Evolutionary conservation across 352 stramenopile genomes (phyloP), one percentile per base, ranked within the genome.

Genomic region (Globisporangium abappressorium): DNA sequence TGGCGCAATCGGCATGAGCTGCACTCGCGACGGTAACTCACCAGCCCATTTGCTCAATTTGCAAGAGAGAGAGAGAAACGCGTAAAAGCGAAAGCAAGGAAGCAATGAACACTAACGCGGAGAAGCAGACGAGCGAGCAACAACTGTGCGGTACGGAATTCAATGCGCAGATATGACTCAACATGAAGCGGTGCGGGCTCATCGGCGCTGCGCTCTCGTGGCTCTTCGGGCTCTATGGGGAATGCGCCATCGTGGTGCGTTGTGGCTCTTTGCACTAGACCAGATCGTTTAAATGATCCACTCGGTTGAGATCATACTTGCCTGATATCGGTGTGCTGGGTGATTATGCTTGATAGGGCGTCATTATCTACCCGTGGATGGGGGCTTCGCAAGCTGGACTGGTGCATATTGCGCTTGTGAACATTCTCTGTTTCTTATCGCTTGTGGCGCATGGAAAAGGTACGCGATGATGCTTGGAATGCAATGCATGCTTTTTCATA

Each of bases 381-480:
- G 85, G 87, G 22, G 65, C 93, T 2, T 91, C 86, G 53, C 69
- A 78, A 11, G 38, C 82, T 41, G 87, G 85, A 4, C 58, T 94
- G 15, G 67, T 91, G 2, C 81, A 96, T 63, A 93, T 93, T n/a
- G 57, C 66, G 5, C 57, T 71, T 22, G 92, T 96, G 73, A 86
- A 77, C 26, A 36, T 65, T 1, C 47, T 96, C 14, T 85, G 77
- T 72, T 94, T 94, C 70, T 68, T 99, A 58, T 94, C 95, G 2
- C 78, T 98, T 5, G 76, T 89, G 28, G 89, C 88, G 5, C 98
- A 99, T 71, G 93, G 98, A 70, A 97, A 97, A 94, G 85, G 87
- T 34, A 34, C 30, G 30, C 30, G 30, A 34, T 34, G 30, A 34
- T 34, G 30, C 30, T 34, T 34, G 3, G 30, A 34, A 26, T 26